These are phyloP conservation scores for Neofusicoccum sp. DNA, from an alignment of 2,329 filamentous ascomycete species.

Conservation along the genomic window DNA sequence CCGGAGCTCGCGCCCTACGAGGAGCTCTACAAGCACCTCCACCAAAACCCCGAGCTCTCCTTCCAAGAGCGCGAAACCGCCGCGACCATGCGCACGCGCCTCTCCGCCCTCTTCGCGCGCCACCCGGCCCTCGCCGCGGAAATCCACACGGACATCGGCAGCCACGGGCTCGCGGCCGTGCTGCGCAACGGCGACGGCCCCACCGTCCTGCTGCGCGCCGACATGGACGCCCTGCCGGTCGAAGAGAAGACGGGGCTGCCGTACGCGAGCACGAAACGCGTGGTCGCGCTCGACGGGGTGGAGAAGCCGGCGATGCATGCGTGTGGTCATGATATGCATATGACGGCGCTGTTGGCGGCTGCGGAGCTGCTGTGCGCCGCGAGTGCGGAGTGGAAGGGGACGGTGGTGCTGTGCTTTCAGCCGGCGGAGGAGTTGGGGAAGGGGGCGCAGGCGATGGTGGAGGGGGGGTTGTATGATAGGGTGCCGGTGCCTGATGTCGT, in stretches of 20 bases:
- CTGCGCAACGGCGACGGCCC: conserved; percentile 56
- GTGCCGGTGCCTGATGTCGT: conserved; percentile 57
- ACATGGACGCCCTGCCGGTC: conserved; percentile 62
- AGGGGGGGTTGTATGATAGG: conserved; percentile 56
- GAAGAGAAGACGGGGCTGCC: conserved; percentile 54
- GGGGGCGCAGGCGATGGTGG: conserved; percentile 63
- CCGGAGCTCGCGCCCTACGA: conserved; percentile 32
- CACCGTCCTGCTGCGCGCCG: conserved; percentile 59
- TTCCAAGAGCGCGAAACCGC: conserved; percentile 36
- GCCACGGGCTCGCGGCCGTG: conserved; percentile 56
- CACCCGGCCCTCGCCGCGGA: neutral
- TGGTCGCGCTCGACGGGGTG: conserved; percentile 47
- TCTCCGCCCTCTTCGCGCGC: conserved; percentile 26
- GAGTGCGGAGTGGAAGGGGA: conserved; percentile 58
- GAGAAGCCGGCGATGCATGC: conserved; percentile 64
- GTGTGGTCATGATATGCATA: conserved; percentile 67
- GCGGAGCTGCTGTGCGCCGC: conserved; percentile 49
- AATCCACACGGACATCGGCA: conserved; percentile 19
- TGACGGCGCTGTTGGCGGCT: conserved; percentile 57
- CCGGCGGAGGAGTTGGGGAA: conserved; percentile 64
- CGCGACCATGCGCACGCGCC: conserved; percentile 29
- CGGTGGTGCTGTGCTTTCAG: conserved; percentile 64
- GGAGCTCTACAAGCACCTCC: conserved; percentile 37
- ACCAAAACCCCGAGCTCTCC: conserved; percentile 36
- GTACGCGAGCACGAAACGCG: conserved; percentile 53